phyloP scores from a whole-genome alignment of 2,329 filamentous ascomycete genomes.

The Clarireedia hainanense region DNA sequence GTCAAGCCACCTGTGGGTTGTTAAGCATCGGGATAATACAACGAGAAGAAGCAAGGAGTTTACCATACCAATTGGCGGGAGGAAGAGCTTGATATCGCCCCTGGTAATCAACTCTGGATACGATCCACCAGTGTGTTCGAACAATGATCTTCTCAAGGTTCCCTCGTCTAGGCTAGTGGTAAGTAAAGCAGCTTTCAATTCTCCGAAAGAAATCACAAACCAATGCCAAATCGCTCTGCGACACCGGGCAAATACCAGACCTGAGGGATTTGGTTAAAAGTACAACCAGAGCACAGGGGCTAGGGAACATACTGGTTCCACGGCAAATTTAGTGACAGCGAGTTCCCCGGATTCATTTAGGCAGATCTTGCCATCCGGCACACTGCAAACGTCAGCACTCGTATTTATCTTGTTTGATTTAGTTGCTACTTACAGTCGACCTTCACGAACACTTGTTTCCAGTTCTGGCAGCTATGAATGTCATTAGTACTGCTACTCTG shows the following conservation, averaged over 20 bases:
- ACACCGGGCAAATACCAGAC: constrained; percentile 85
- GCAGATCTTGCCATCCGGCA: constrained; percentile 74
- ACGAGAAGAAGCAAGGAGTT: constrained; percentile 46
- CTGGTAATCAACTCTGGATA: constrained; percentile 96
- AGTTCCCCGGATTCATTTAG: constrained; percentile 80
- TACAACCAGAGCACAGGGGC: constrained; percentile 44
- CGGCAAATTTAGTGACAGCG: constrained; percentile 91
- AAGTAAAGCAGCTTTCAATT: constrained; percentile 37
- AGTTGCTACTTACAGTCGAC: constrained; percentile 50
- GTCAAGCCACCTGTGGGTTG: constrained; percentile 56
- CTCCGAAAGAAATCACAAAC: constrained; percentile 9
- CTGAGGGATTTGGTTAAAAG: constrained; percentile 2
- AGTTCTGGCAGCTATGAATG: constrained; percentile 69
- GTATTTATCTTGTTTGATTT: background rate
- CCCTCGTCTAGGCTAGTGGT: constrained; percentile 80
- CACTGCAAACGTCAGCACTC: constrained; percentile 17
- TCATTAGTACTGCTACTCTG: constrained; percentile 8
- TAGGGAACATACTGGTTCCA: constrained; percentile 65
- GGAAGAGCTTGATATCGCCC: constrained; percentile 87
- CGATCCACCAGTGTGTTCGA: constrained; percentile 91
- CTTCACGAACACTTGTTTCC: constrained; percentile 74
- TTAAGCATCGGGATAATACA: constrained; percentile 7
- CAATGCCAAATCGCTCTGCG: constrained; percentile 84
- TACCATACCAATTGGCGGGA: constrained; percentile 89
- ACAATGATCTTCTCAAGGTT: constrained; percentile 74